A percentile compares a stretch with the other conserved stretches of the same genome.
Evolutionary conservation across 495 filamentous ascomycete genomes (phyloP).

Genomic region (Friedmanniomyces endolithicus): DNA sequence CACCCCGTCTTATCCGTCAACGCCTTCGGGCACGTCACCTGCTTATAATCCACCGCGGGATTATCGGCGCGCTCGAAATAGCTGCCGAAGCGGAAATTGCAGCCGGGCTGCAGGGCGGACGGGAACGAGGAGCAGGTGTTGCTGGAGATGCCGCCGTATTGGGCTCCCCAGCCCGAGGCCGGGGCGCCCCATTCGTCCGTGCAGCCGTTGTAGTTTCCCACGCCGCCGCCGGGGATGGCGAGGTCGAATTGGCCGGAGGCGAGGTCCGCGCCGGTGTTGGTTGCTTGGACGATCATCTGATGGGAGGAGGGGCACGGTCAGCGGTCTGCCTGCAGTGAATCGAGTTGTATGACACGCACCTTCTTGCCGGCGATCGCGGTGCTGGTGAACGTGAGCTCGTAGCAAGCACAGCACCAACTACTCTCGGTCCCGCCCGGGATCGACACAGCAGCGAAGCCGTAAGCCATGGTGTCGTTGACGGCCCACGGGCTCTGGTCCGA

Average conservation of each 20-base stretch:
- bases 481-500: conserved; percentile 51
- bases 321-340: neutral
- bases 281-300: conserved; percentile 52
- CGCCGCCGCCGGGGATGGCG: conserved; percentile 55
- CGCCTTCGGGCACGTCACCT: conserved; percentile 48
- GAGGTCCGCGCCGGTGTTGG: conserved; percentile 51
- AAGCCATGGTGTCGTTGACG: conserved; percentile 41
- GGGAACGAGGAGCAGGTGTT: conserved; percentile 45
- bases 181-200: conserved; percentile 42
- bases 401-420: conserved; percentile 56
- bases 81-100: conserved; percentile 53
- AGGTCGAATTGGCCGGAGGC: conserved; percentile 51
- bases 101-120: conserved; percentile 45
- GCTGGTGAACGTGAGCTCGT: conserved; percentile 50
- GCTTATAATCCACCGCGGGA: conserved; percentile 42
- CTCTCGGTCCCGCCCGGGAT: conserved; percentile 41
- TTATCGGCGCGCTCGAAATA: conserved; percentile 54
- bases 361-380: conserved; percentile 45
- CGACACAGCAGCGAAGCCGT: conserved; percentile 53
- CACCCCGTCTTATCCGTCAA: conserved; percentile 48
- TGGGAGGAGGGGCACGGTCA: conserved; percentile 18
- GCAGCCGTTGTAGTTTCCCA: conserved; percentile 50
- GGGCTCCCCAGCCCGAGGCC: conserved; percentile 41
- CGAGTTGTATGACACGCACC: conserved; percentile 25
- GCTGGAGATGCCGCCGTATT: conserved; percentile 48